Base-by-base conservation (phyloP, 108 stramenopile species). In the Thalassiosira profunda region DNA sequence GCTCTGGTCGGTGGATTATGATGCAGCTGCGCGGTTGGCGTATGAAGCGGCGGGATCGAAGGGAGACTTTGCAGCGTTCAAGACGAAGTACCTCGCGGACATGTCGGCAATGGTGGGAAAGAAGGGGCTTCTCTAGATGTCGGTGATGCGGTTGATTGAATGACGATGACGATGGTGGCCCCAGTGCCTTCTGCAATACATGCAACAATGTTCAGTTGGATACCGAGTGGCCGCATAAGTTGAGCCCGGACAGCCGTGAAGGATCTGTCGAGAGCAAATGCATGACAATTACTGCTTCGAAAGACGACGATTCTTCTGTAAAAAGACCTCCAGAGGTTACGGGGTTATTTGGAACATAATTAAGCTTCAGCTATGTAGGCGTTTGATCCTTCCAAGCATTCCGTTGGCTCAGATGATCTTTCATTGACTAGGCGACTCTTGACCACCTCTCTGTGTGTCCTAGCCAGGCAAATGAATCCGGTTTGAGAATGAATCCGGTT, bases 61-160 rank as follows among this genome's bases (percentile, higher is more conserved):
- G 26, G 78, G 77, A 42, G 84, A 82, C 68, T 85, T 79, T 56
- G 74, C 24, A 5, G 41, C 81, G 23, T 85, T 82, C 43, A 82
- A 76, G 69, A 44, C 74, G 34, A 75, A 61, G 49, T 85, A 82
- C 41, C 80, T 82, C 40, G 81, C 48, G 43, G 81, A 85, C 12
- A 74, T 74, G 34, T 76, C 75, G 38, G 75, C 75, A 14, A 68
- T 68, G 75, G 41, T 67, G 21, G 75, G 33, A 23, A 60, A 66
- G 43, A 76, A 76, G 53, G 70, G 57, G 62, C 60, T 62, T 72
- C 34, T 61, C 3, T 44, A 62, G 41, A 45, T 25, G 45, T 6
- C 5, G 23, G 8, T 17, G 14, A 20, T 17, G 1, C 23, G 12
- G 25, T 34, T 63, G 46, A 10, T 26, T 12, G 33, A 56, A 33